Evolutionary conservation across 2,329 filamentous ascomycete species (phyloP).

Genomic region (Colletotrichum chlorophyti): DNA sequence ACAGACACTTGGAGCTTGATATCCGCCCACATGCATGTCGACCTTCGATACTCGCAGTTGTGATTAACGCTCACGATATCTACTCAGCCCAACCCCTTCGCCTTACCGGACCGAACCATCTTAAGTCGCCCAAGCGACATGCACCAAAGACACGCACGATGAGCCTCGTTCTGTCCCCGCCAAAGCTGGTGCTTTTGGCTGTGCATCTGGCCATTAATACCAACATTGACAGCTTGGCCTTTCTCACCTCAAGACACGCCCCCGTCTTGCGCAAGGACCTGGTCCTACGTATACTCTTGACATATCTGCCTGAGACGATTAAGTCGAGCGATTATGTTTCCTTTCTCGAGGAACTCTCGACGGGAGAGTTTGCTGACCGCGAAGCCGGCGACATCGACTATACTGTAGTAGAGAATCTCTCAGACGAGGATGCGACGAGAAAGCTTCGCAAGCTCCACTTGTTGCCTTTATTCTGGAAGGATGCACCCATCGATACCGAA

Average conservation of each 20-base stretch:
- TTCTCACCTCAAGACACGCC: constrained; percentile 62
- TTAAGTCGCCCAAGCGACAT: too few species aligned
- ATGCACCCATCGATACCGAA: constrained; percentile 53
- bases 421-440: constrained; percentile 69
- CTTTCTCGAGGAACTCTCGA: constrained; percentile 65
- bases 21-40: not conserved
- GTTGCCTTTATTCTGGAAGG: constrained; percentile 59
- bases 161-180: constrained; percentile 60
- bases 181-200: constrained; percentile 76
- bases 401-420: constrained; percentile 62
- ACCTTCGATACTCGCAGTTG: not conserved
- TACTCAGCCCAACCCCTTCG: not conserved
- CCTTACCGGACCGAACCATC: too few species aligned
- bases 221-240: constrained; percentile 68
- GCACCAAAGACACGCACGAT: constrained; percentile 36
- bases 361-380: constrained; percentile 50
- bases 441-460: constrained; percentile 69
- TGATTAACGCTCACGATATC: not conserved
- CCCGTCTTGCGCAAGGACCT: constrained; percentile 68
- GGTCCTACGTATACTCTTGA: constrained; percentile 75
- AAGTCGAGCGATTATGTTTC: constrained; percentile 68
- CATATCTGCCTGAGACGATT: constrained; percentile 76
- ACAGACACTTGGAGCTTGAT: constrained; percentile 5
- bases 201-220: constrained; percentile 72
- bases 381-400: constrained; percentile 58